Evolutionary conservation across 2,329 filamentous ascomycete species (phyloP), one percentile per base, ranked within the genome.

Genomic region (Ramichloridium luteum): DNA sequence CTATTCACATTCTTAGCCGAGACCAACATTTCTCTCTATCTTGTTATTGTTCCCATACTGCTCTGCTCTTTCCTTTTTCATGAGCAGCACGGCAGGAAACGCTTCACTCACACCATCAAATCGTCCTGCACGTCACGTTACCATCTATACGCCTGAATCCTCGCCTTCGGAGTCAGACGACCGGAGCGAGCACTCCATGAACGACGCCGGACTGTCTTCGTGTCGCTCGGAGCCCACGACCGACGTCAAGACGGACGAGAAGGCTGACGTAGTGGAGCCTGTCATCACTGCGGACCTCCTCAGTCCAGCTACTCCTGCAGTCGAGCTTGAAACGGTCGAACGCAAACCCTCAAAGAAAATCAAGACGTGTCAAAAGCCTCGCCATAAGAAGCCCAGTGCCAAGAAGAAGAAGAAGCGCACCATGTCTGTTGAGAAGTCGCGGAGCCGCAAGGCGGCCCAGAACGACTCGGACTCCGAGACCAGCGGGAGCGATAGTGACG

Each of bases 181-280:
- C 20, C 8, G 20, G 20, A 23, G 8, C 20, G 20, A 23, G 20
- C 20, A 8, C n/a, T n/a, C n/a, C 8, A 23, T n/a, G n/a, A n/a
- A n/a, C n/a, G n/a, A n/a, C n/a, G n/a, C n/a, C n/a, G n/a, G n/a
- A n/a, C n/a, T n/a, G n/a, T n/a, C n/a, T n/a, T n/a, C n/a, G n/a
- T n/a, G n/a, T n/a, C n/a, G n/a, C n/a, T n/a, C n/a, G n/a, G n/a
- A n/a, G n/a, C n/a, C n/a, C n/a, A n/a, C n/a, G 17, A 28, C 41
- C 17, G 34, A 43, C 10, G 13, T 11, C 34, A 48, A 37, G 26
- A 51, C 48, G 47, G 48, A 47, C 32, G 46, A 47, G 11, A 47
- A 40, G 13, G 26, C 35, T 4, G 32, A 38, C 13, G 16, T 27
- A 10, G 33, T 32, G 12, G 35, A 46, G 29, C 36, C 38, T 5